Evolutionary conservation across 805 yeast species (phyloP).

Genomic region (Candida nonsorbophila): DNA sequence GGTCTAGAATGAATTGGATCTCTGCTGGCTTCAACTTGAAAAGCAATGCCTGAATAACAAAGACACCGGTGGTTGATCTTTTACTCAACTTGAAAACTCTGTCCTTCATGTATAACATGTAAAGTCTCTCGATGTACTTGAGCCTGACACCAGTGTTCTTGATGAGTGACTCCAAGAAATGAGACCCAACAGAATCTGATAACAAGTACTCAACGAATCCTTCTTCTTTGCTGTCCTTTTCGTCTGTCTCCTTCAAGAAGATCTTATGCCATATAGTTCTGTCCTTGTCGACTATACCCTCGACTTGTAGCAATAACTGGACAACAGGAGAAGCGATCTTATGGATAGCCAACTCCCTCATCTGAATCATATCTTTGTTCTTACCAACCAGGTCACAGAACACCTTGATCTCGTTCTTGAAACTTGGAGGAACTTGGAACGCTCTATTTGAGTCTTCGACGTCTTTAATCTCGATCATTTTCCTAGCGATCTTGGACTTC

Average conservation of each 20-base stretch:
- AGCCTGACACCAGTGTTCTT: conserved; percentile 55
- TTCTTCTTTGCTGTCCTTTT: conserved; percentile 56
- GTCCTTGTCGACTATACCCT: conserved; percentile 73
- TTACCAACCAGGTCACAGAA: conserved; percentile 38
- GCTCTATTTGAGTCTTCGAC: conserved; percentile 62
- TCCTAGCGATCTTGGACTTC: conserved; percentile 82
- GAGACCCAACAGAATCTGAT: conserved; percentile 90
- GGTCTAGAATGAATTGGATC: conserved; percentile 57
- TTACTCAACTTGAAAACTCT: conserved; percentile 69
- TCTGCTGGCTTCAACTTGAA: conserved; percentile 59
- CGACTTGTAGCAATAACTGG: conserved; percentile 72
- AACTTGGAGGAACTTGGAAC: conserved; percentile 65
- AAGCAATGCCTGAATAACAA: conserved; percentile 68
- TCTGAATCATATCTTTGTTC: conserved; percentile 27
- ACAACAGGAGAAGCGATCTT: conserved; percentile 84
- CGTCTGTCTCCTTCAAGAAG: conserved; percentile 47
- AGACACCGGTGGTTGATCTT: conserved; percentile 82
- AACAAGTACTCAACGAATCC: conserved; percentile 79
- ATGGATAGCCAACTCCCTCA: conserved; percentile 74
- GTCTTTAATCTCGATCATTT: conserved; percentile 85
- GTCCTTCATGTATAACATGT: conserved; percentile 64
- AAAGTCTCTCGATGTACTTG: conserved; percentile 67
- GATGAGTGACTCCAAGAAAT: conserved; percentile 73
- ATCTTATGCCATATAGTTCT: conserved; percentile 65
- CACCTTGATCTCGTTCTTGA: conserved; percentile 54